A percentile compares a stretch with the other conserved stretches of the same genome.
These are phyloP conservation scores for Rasamsonia emersonii DNA, from an alignment of 2,329 filamentous ascomycete genomes.

Conservation along the genomic window DNA sequence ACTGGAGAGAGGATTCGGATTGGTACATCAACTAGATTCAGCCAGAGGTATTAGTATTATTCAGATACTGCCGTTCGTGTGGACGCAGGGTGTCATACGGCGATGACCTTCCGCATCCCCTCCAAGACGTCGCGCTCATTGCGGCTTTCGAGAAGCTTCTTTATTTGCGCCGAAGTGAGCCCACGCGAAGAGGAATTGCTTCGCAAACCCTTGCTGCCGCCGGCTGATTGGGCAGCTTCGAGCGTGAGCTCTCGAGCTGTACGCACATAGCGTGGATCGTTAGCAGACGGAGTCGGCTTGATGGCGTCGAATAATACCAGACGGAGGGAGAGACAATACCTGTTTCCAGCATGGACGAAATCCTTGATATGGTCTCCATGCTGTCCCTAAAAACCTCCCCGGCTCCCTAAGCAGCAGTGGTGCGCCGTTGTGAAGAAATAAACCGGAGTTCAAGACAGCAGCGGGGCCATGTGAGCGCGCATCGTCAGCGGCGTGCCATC, in stretches of 20 bases:
- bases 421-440: slow-evolving; percentile 11
- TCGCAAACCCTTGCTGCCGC: slow-evolving; percentile 43
- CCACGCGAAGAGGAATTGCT: slow-evolving; percentile 54
- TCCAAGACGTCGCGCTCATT: slow-evolving; percentile 90
- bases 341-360: slow-evolving; percentile 89
- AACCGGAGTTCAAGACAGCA: neutral
- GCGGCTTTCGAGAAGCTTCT: slow-evolving; percentile 88
- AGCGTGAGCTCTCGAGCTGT: slow-evolving; percentile 92
- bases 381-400: slow-evolving; percentile 14
- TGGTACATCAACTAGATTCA: slow-evolving; percentile 82
- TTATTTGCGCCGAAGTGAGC: slow-evolving; percentile 74
- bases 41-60: slow-evolving; percentile 7
- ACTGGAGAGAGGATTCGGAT: slow-evolving; percentile 75
- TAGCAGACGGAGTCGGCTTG: too few species aligned
- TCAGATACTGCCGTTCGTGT: slow-evolving; percentile 8
- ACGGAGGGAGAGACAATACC: slow-evolving; percentile 51
- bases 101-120: slow-evolving; percentile 77
- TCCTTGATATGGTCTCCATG: slow-evolving; percentile 95
- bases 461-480: too few species aligned
- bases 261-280: too few species aligned
- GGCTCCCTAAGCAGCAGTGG: slow-evolving; percentile 5
- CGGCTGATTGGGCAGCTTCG: slow-evolving; percentile 87
- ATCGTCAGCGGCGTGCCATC: too few species aligned
- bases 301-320: too few species aligned
- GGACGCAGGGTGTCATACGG: slow-evolving; percentile 46